Base-by-base conservation (phyloP, 2,329 filamentous ascomycete species). In the Akanthomyces lecanii region DNA sequence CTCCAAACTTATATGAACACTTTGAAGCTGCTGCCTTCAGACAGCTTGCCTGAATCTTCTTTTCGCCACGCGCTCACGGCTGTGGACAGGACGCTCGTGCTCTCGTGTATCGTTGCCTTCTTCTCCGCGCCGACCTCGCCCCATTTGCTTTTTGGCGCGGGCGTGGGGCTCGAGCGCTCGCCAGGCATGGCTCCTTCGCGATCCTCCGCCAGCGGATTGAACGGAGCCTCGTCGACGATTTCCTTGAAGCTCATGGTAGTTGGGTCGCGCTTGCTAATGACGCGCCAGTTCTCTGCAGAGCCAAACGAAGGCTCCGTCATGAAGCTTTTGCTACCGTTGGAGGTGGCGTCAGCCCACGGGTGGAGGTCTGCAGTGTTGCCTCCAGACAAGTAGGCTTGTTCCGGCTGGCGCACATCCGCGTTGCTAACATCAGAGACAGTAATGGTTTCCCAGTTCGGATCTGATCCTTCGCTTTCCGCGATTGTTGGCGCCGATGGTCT, bases 261-360 rank as follows among this genome's bases (percentile, higher is more conserved):
- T 6, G 71, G 71, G 30, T 69, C 66, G 8, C 66, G 71, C 23
- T 63, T 65, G 23, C 65, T 65, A n/a, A 74, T 67, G 8, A 73
- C 64, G 23, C 72, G 69, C 75, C 75, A 77, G 61, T 77, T 77
- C 65, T 77, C 75, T 3, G 68, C 62, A 2, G 75, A 75, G 7
- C 69, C 72, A 64, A 77, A 76, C 0, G 75, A 77, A 0, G 69
- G 61, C 4, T 74, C 72, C 5, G 68, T 71, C 5, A 63, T 62
- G 53, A 72, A 47, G 47, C 69, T 72, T 60, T 66, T 68, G 55
- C 64, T 65, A 10, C 64, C 64, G 4, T 67, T 65, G 12, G 69
- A 66, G 21, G 67, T 68, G 7, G 62, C 63, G 38, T 71, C 69
- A 44, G 69, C 68, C 71, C 70, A 73, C n/a, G 64, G 55, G 36